phyloP scores from a whole-genome alignment of 2,329 filamentous ascomycete genomes.

The Fusarium protoensiforme region DNA sequence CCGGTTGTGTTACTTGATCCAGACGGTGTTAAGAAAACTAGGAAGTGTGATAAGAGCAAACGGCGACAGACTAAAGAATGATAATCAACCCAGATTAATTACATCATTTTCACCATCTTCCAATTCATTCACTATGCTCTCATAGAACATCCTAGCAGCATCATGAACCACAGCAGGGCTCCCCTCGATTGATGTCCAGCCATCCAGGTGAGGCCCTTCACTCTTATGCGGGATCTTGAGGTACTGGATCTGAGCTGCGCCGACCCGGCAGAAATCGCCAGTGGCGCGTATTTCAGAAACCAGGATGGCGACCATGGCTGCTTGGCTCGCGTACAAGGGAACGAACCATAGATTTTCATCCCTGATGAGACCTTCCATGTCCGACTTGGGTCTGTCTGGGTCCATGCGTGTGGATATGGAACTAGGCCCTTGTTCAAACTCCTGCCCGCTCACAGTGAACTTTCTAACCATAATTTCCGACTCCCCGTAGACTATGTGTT shows the following conservation, averaged over 20 bases:
- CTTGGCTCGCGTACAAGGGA: neutral
- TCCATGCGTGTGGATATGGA: neutral
- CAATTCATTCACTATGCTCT: neutral
- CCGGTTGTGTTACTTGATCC: too few relatives aligned
- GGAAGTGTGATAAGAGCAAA: too few relatives aligned
- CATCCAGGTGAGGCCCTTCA: neutral
- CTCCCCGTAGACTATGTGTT: neutral
- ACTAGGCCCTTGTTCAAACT: neutral
- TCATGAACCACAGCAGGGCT: neutral
- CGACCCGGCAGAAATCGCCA: neutral
- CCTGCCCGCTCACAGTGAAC: neutral
- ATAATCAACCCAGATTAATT: neutral
- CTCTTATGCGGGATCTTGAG: neutral
- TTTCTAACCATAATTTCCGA: neutral
- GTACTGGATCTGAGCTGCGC: neutral
- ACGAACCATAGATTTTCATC: neutral
- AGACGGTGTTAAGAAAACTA: too few relatives aligned
- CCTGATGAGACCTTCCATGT: neutral
- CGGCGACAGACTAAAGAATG: too few relatives aligned
- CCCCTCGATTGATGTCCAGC: neutral
- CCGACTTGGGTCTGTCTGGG: neutral
- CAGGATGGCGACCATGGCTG: neutral
- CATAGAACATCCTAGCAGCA: neutral
- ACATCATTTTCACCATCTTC: neutral
- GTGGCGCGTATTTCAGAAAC: neutral